Evolutionary conservation across 2,329 filamentous ascomycete genomes (phyloP), one percentile per base, ranked within the genome.

Genomic region (Trichocomaceae sp.): DNA sequence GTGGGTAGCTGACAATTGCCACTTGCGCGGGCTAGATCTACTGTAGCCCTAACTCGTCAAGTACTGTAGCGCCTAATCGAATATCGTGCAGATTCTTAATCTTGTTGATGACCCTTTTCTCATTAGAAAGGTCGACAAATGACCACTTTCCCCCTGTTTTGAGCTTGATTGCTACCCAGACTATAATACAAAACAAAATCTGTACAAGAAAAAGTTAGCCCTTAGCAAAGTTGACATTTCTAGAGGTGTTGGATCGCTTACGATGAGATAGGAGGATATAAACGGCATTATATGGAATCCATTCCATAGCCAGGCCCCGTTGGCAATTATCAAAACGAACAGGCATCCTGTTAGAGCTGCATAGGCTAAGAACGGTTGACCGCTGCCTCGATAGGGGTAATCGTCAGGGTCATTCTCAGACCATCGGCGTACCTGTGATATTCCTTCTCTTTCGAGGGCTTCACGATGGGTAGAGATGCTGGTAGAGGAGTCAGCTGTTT

Each of bases 331-430:
- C 0, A 74, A 58, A 8, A 73, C 59, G 52, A 72, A 66, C 1
- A 73, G 46, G 41, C 72, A 75, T 0, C 67, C 71, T 1, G 52
- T 29, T 1, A 75, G 53, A 1, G 71, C 71, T 2, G 69, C 33
- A 49, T 71, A 72, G 7, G 68, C 70, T 0, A 70, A 61, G 3
- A 72, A 47, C 0, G 73, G 72, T 56, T 75, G 73, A 1, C 64
- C 65, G 33, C 72, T 68, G 46, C 71, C 69, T 12, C 68, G 67
- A 54, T 71, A 75, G 0, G 72, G 72, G 45, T 74, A 75, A 48
- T 71, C 64, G 50, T 67, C 57, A 3, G 41, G 48, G 22, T 56
- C 35, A 17, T 53, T 53, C 17, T 46, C 31, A 33, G 42, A 47
- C 54, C 54, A 56, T 26, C 54, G 54, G 3, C 54, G 54, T 23